Conservation (phyloP, 768 basidiomycete genomes). For the Kondoa subrosea region DNA sequence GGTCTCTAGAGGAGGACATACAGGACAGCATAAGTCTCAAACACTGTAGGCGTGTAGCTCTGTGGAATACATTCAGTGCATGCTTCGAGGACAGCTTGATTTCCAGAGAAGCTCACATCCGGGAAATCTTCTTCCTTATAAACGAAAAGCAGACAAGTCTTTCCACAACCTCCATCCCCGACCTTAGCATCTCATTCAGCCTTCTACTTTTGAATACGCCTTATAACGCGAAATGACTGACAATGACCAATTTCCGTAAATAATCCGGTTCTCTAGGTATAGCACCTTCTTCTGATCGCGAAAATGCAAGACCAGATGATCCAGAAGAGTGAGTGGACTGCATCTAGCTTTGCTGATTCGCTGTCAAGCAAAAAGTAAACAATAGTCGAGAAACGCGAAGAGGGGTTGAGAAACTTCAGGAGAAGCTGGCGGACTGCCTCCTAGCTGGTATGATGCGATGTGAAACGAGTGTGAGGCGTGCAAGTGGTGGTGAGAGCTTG, state of each 20-base stretch:
- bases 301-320: background rate
- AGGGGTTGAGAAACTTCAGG: no score
- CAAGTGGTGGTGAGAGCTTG: no score
- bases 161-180: conserved; percentile 15
- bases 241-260: background rate
- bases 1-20: background rate
- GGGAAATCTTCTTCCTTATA: conserved; percentile 56
- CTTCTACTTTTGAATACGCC: background rate
- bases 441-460: no score
- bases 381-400: background rate
- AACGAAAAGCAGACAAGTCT: conserved; percentile 82
- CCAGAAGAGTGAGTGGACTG: background rate
- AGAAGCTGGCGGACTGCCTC: no score
- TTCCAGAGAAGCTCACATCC: background rate
- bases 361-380: background rate
- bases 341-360: no score
- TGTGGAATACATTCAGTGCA: background rate
- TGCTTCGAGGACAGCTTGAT: background rate
- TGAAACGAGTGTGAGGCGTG: no score
- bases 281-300: background rate
- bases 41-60: conserved; percentile 82
- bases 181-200: no score
- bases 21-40: conserved; percentile 63
- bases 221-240: no score
- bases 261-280: background rate